These are phyloP conservation scores for Botrytis tulipae DNA, from an alignment of 2,329 filamentous ascomycete species.

Conservation along the genomic window DNA sequence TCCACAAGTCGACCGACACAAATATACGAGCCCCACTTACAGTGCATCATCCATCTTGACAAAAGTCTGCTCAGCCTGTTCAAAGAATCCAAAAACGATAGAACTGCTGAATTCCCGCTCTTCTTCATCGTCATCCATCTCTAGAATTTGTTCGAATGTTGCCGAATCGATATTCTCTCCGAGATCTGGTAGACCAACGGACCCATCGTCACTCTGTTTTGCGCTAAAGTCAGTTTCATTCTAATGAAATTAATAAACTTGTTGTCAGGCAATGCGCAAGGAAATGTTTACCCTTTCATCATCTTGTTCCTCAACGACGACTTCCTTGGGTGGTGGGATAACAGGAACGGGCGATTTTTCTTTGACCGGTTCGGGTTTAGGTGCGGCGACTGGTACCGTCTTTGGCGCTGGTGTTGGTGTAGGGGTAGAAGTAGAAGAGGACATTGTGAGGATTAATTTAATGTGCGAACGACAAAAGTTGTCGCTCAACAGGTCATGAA, in stretches of 20 bases:
- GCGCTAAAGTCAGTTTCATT: conserved; percentile 20
- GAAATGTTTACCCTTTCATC: conserved; percentile 23
- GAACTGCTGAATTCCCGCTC: conserved; percentile 84
- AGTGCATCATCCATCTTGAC: conserved; percentile 75
- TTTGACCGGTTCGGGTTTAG: conserved; percentile 7
- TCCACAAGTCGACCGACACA: conserved; percentile 15
- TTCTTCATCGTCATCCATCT: conserved; percentile 92
- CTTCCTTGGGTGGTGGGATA: not conserved
- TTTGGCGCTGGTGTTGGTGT: not conserved
- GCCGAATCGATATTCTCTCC: conserved; percentile 72
- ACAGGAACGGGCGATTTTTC: conserved; percentile 10
- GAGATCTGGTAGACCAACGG: conserved; percentile 50
- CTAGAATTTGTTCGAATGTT: conserved; percentile 93
- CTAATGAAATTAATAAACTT: not conserved
- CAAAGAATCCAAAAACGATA: conserved; percentile 90
- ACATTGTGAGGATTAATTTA: not conserved
- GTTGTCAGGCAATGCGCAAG: not conserved
- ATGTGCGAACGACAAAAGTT: conserved; percentile 7
- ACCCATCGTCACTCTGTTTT: conserved; percentile 38
- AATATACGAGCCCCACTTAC: conserved; percentile 57
- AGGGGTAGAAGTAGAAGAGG: conserved; percentile 4
- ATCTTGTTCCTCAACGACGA: conserved; percentile 11
- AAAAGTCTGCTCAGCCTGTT: conserved; percentile 86
- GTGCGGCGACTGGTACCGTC: not conserved
- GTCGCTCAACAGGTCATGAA: conserved; percentile 7